These are phyloP conservation scores for Hyaloperonospora brassicae DNA, from an alignment of 352 stramenopile species.

Conservation along the genomic window DNA sequence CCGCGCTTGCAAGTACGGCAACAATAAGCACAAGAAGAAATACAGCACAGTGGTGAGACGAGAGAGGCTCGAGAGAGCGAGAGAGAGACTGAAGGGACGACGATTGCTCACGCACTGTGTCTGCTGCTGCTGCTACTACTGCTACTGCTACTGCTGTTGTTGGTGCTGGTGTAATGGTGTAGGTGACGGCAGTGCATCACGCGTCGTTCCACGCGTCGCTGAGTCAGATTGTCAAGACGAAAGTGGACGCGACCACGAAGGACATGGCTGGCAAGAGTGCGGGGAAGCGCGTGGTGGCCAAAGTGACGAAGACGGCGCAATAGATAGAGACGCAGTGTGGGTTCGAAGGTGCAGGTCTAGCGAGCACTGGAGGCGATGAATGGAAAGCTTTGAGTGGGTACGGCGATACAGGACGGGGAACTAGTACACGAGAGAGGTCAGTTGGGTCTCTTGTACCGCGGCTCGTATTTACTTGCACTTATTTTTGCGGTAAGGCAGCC, in stretches of 20 bases:
- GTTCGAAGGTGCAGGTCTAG: too few species aligned
- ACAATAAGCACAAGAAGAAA: slow-evolving; percentile 86
- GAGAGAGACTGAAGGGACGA: too few species aligned
- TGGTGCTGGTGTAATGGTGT: too few species aligned
- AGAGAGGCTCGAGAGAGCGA: neutral
- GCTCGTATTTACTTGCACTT: too few species aligned
- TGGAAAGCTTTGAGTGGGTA: slow-evolving; percentile 14
- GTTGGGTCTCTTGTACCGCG: too few species aligned
- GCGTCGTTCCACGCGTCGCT: slow-evolving; percentile 60
- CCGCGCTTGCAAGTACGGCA: slow-evolving; percentile 68
- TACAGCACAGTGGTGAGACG: slow-evolving; percentile 57
- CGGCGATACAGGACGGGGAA: slow-evolving; percentile 10
- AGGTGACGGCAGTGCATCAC: slow-evolving; percentile 52
- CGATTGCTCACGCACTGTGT: too few species aligned
- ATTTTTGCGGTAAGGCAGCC: too few species aligned
- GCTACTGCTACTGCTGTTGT: too few species aligned
- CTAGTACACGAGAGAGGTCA: neutral
- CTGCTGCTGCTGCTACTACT: too few species aligned
- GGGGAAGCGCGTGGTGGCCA: slow-evolving; percentile 38
- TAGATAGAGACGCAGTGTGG: slow-evolving; percentile 33
- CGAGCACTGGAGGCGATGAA: too few species aligned
- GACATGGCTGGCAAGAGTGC: slow-evolving; percentile 20
- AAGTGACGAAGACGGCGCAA: slow-evolving; percentile 57
- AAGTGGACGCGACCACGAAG: slow-evolving; percentile 32
- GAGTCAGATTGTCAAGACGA: slow-evolving; percentile 64